phyloP scores from a whole-genome alignment of 306 rosid genomes.

The Malus sieversii region DNA sequence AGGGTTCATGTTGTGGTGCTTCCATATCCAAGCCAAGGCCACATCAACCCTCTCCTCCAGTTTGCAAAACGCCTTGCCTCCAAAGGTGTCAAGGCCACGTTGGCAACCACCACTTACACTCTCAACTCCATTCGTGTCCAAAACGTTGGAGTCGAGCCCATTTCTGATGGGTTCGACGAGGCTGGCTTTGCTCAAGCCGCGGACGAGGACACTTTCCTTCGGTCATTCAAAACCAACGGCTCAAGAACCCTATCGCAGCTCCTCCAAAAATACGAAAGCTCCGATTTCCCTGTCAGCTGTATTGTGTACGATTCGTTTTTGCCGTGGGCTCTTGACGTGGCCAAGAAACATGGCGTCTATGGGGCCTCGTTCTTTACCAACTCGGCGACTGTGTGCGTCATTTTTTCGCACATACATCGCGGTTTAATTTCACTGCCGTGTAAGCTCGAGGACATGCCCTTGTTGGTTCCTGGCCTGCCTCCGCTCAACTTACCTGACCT shows the following conservation, averaged over 20 bases:
- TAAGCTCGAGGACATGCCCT: slow-evolving; percentile 21
- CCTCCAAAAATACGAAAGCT: neutral
- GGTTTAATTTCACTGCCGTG: slow-evolving; percentile 25
- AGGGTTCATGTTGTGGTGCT: slow-evolving; percentile 21
- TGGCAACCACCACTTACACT: slow-evolving; percentile 13
- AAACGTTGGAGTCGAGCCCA: slow-evolving; percentile 30
- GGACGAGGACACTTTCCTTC: slow-evolving; percentile 13
- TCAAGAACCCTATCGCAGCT: slow-evolving; percentile 4
- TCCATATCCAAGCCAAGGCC: slow-evolving; percentile 30
- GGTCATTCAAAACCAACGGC: slow-evolving; percentile 6
- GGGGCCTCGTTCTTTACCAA: slow-evolving; percentile 36
- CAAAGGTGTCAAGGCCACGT: slow-evolving; percentile 14
- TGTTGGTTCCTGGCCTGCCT: slow-evolving; percentile 42
- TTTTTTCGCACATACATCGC: slow-evolving; percentile 8
- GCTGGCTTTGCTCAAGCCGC: slow-evolving; percentile 39
- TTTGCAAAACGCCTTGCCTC: slow-evolving; percentile 26
- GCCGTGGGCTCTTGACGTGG: slow-evolving; percentile 26
- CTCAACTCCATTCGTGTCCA: slow-evolving; percentile 17
- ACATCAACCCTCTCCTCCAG: slow-evolving; percentile 32
- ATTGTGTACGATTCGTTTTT: slow-evolving; percentile 29
- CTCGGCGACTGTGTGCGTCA: slow-evolving; percentile 26
- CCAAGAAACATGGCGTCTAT: slow-evolving; percentile 14
- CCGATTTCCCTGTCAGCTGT: slow-evolving; percentile 14
- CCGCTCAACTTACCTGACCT: slow-evolving; percentile 34
- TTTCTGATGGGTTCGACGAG: slow-evolving; percentile 57